A percentile compares a stretch with the other conserved stretches of the same genome.
These are phyloP conservation scores for Plenodomus tracheiphilus DNA, from an alignment of 2,329 filamentous ascomycete genomes.

Conservation along the genomic window DNA sequence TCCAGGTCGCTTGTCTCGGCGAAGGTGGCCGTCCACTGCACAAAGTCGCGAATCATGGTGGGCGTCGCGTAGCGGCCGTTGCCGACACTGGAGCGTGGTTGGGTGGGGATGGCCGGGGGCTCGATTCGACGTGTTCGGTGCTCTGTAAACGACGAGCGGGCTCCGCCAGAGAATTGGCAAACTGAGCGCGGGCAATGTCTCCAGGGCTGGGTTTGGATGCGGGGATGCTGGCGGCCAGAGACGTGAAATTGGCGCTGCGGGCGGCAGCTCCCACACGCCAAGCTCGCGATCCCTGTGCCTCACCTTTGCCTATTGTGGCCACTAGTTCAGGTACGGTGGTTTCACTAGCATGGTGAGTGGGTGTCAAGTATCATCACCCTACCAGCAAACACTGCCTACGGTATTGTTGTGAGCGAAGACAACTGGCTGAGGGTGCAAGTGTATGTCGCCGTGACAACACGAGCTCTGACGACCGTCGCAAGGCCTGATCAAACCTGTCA, in stretches of 20 bases:
- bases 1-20: slow-evolving; percentile 64
- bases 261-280: slow-evolving; percentile 7
- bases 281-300: slow-evolving; percentile 10
- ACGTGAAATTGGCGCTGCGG: slow-evolving; percentile 17
- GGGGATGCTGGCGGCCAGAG: background rate
- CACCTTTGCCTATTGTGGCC: background rate
- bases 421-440: no score
- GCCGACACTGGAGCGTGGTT: background rate
- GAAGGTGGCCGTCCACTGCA: slow-evolving; percentile 60
- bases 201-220: background rate
- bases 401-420: no score
- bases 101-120: slow-evolving; percentile 1
- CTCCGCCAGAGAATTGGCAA: slow-evolving; percentile 1
- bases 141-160: background rate
- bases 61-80: slow-evolving; percentile 16
- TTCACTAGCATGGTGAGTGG: no score
- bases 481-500: no score
- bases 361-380: background rate
- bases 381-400: no score
- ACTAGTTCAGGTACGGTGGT: slow-evolving; percentile 22
- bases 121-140: slow-evolving; percentile 12
- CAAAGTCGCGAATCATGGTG: slow-evolving; percentile 54
- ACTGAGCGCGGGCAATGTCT: no score
- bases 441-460: no score
- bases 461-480: no score